Conservation (phyloP, 2,329 filamentous ascomycete species). For the Fusarium albidum region DNA sequence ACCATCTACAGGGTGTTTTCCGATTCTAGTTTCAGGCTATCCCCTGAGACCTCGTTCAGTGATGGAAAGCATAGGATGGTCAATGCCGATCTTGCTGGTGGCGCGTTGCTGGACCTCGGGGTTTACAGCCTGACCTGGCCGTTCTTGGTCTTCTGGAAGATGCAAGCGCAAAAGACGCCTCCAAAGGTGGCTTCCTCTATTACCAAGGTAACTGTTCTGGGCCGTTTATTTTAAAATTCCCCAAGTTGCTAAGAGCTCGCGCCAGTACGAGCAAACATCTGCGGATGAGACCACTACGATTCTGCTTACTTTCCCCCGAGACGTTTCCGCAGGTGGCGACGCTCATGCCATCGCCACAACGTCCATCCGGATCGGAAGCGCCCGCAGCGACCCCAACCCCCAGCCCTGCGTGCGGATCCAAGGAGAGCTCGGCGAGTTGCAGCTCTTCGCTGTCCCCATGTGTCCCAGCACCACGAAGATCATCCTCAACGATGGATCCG, state of each 20-base stretch:
- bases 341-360: slow-evolving; percentile 77
- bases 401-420: slow-evolving; percentile 78
- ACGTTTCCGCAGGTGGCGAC: slow-evolving; percentile 46
- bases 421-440: slow-evolving; percentile 80
- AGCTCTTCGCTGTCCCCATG: slow-evolving; percentile 75
- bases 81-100: slow-evolving; percentile 81
- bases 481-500: slow-evolving; percentile 58
- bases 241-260: background rate
- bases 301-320: slow-evolving; percentile 74
- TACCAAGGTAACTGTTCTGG: slow-evolving; percentile 39
- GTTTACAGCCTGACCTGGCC: slow-evolving; percentile 90
- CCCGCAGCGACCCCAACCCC: slow-evolving; percentile 66
- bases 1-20: slow-evolving; percentile 63
- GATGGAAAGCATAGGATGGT: slow-evolving; percentile 73
- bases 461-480: slow-evolving; percentile 70
- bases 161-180: slow-evolving; percentile 68
- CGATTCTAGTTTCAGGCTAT: background rate
- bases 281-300: slow-evolving; percentile 81
- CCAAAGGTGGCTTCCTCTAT: slow-evolving; percentile 75
- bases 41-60: slow-evolving; percentile 3
- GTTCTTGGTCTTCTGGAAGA: slow-evolving; percentile 84
- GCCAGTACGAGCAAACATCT: slow-evolving; percentile 58
- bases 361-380: slow-evolving; percentile 56
- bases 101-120: slow-evolving; percentile 81
- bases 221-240: no score